phyloP scores from a whole-genome alignment of 116 monocot species.

The Posidonia oceanica region DNA sequence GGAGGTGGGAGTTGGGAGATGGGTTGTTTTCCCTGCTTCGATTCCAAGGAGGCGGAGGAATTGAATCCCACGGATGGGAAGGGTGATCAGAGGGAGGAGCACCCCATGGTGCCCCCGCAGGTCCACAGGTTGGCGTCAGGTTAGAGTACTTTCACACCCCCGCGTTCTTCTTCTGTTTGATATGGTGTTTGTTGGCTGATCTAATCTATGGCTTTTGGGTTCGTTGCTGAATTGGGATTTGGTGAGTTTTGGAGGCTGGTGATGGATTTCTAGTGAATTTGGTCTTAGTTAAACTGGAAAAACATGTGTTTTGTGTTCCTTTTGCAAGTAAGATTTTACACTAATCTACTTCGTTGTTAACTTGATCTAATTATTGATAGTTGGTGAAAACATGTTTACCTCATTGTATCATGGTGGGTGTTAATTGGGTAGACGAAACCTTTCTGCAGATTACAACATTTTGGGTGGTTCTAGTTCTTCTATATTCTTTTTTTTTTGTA shows the following conservation, averaged over 20 bases:
- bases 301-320: background rate
- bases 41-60: constrained; percentile 16
- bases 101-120: constrained; percentile 35
- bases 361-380: no score
- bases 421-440: no score
- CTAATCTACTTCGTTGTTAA: no score
- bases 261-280: background rate
- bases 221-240: constrained; percentile 1
- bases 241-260: background rate
- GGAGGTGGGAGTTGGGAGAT: constrained; percentile 12
- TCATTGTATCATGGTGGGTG: no score
- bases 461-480: no score
- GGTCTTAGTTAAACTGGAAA: background rate
- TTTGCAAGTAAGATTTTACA: background rate
- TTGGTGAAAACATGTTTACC: no score
- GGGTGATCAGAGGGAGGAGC: constrained; percentile 17
- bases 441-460: no score
- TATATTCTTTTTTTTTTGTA: no score
- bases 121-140: constrained; percentile 29
- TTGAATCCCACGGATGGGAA: constrained; percentile 5
- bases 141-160: constrained; percentile 4
- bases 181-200: background rate
- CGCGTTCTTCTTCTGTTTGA: background rate
- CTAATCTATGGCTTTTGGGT: constrained; percentile 5
- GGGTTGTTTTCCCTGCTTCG: constrained; percentile 49